These are phyloP conservation scores for Salvia hispanica DNA, from an alignment of 257 asterid genomes.

Conservation along the genomic window DNA sequence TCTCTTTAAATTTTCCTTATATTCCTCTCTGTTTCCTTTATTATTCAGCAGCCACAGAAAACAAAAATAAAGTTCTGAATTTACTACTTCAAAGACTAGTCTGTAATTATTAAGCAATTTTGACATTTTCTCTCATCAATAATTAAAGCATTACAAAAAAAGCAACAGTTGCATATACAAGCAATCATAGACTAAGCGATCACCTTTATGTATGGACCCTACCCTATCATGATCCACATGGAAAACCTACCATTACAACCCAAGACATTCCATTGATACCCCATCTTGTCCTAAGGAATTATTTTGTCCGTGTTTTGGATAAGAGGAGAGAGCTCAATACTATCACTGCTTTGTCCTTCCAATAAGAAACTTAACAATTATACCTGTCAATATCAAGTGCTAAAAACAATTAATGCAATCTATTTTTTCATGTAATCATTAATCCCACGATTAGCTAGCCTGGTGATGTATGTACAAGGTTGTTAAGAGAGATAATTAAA, in stretches of 20 bases:
- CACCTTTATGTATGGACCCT: conserved; percentile 59
- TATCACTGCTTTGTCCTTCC: conserved; percentile 28
- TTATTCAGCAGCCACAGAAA: conserved; percentile 22
- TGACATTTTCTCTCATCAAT: conserved; percentile 28
- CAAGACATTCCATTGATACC: conserved; percentile 53
- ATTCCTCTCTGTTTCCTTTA: conserved; percentile 23
- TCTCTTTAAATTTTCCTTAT: conserved; percentile 13
- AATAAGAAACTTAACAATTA: conserved; percentile 30
- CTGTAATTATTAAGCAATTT: conserved; percentile 25
- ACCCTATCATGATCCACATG: conserved; percentile 65
- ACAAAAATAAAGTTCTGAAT: conserved; percentile 1
- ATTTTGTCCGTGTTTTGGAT: conserved; percentile 50
- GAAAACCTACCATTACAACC: conserved; percentile 56
- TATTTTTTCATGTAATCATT: conserved; percentile 24
- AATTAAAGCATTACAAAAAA: conserved; percentile 31
- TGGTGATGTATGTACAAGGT: conserved; percentile 1
- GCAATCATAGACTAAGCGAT: conserved; percentile 46
- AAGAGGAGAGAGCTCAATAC: conserved; percentile 39
- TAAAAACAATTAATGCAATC: conserved; percentile 24
- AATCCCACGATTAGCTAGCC: conserved; percentile 17
- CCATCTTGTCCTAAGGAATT: conserved; percentile 49
- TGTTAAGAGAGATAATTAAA: neutral
- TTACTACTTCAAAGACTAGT: conserved; percentile 24
- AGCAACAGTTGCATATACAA: conserved; percentile 33
- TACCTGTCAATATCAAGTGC: conserved; percentile 35